Percentiles rank a stretch among this genome's conserved stretches.
These are phyloP conservation scores for Metschnikowia anglica DNA, from an alignment of 805 yeast species.

Conservation along the genomic window DNA sequence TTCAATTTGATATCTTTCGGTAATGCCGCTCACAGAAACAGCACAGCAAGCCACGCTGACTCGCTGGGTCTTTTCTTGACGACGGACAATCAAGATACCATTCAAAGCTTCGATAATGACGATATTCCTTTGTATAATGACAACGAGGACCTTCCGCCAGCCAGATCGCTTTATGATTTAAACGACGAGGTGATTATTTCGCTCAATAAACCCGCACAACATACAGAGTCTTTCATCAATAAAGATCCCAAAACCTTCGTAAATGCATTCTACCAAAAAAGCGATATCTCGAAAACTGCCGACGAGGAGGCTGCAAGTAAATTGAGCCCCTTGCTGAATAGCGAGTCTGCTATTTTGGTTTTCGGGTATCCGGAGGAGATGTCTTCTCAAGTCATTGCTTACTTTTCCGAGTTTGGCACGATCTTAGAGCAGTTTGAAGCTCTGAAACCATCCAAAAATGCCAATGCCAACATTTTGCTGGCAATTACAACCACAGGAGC, in stretches of 20 bases:
- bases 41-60: constrained; percentile 20
- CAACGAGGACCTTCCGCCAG: constrained; percentile 50
- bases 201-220: constrained; percentile 35
- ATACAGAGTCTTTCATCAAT: constrained; percentile 40
- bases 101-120: constrained; percentile 28
- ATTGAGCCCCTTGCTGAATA: constrained; percentile 27
- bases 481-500: constrained; percentile 16
- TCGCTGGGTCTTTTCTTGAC: constrained; percentile 16
- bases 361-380: constrained; percentile 86
- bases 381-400: constrained; percentile 64
- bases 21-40: constrained; percentile 20
- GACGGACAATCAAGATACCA: constrained; percentile 26
- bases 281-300: constrained; percentile 4
- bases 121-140: constrained; percentile 29
- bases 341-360: constrained; percentile 71
- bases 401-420: constrained; percentile 76
- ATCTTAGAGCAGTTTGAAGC: constrained; percentile 71
- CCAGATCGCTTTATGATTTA: constrained; percentile 50
- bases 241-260: constrained; percentile 47
- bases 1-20: constrained; percentile 40
- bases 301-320: constrained; percentile 16
- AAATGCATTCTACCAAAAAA: constrained; percentile 40
- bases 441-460: constrained; percentile 10
- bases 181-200: constrained; percentile 42
- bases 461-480: constrained; percentile 10